Evolutionary conservation across 352 stramenopile genomes (phyloP), one percentile per base, ranked within the genome.

Genomic region (Phytophthora quininea): DNA sequence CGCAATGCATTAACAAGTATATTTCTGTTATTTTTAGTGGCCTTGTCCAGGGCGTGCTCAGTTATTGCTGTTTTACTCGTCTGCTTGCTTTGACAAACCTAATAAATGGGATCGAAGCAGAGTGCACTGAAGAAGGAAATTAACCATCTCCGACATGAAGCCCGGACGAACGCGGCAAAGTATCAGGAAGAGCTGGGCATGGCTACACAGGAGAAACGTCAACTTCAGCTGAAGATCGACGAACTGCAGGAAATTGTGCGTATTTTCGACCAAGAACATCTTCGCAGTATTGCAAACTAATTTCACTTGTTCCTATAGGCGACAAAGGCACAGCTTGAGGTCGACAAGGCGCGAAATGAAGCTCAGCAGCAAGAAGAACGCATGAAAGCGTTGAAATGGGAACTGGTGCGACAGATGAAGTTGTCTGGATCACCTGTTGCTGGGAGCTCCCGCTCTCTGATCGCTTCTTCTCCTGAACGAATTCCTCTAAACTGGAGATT

Each of bases 381-480:
- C 40, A 84, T 87, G 72, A 89, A 90, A 61, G 84, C 77, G 3
- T 57, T 92, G 37, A 90, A 92, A 49, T 92, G 82, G 82, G 84
- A 92, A 58, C 71, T 92, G 10, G 79, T 92, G 38, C 84, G 84
- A 0, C 77, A 86, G 12, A 65, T 89, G 9, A 62, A 47, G 30
- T n/a, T 74, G 31, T 67, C 62, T n/a, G 67, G 67, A 12, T 65
- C 55, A n/a, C 45, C 54, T 45, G 43, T 47, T 3, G 74, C 71
- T 2, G 60, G 15, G 1, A 74, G 64, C 14, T 63, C 54, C 3
- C 58, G 70, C 3, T 60, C 70, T n/a, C 54, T 58, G 8, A 9
- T n/a, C 19, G 15, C 43, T 49, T 53, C 62, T 4, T 62, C 64
- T 1, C 75, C 78, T 1, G 66, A 77, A 6, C 69, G 73, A 11